phyloP scores from a whole-genome alignment of 1,284 basidiomycete species.

The Leccinum discolor region DNA sequence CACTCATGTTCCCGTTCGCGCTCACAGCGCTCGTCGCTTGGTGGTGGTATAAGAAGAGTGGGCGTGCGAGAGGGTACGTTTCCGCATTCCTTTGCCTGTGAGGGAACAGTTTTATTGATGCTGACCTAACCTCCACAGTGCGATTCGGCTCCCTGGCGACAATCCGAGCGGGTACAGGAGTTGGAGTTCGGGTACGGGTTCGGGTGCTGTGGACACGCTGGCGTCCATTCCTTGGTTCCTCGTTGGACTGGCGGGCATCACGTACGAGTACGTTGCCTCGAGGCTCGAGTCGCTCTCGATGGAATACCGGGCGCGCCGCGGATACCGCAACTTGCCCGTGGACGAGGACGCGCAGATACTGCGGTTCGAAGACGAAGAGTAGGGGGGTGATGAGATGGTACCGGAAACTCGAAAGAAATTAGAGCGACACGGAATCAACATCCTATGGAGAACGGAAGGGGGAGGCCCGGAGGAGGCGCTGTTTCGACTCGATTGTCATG shows the following conservation, averaged over 20 bases:
- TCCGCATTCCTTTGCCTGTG: not conserved
- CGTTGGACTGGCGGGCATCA: constrained; percentile 74
- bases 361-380: constrained; percentile 80
- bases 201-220: constrained; percentile 57
- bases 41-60: constrained; percentile 78
- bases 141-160: constrained; percentile 71
- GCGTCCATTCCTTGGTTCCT: constrained; percentile 89
- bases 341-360: constrained; percentile 90
- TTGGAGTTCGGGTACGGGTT: constrained; percentile 40
- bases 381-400: not conserved
- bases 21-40: constrained; percentile 75
- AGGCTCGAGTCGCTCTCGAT: constrained; percentile 42
- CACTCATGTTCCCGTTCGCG: constrained; percentile 73
- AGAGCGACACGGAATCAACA: not conserved
- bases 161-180: constrained; percentile 37
- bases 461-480: not conserved
- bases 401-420: not conserved
- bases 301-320: constrained; percentile 52
- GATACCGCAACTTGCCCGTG: constrained; percentile 82
- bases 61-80: constrained; percentile 69
- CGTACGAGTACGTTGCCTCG: constrained; percentile 63
- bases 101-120: constrained; percentile 8
- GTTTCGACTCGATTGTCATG: not conserved
- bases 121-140: constrained; percentile 40
- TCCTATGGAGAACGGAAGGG: not conserved